A percentile compares a stretch with the other conserved stretches of the same genome.
These are phyloP conservation scores for Parascedosporium putredinis DNA, from an alignment of 2,329 filamentous ascomycete species.

Conservation along the genomic window DNA sequence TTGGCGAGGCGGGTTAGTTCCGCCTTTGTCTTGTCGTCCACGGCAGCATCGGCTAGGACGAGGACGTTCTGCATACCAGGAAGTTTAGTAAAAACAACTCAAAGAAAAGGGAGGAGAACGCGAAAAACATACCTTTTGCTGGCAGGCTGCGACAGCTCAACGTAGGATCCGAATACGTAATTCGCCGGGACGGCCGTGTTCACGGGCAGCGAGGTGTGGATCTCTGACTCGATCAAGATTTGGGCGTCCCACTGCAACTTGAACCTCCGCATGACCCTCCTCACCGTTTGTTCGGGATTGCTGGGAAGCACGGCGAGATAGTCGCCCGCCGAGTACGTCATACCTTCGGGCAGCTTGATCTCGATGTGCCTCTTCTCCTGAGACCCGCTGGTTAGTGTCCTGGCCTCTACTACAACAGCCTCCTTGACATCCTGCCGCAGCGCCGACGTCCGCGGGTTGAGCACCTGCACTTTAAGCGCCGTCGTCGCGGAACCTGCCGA, in stretches of 20 bases:
- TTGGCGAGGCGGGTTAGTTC: constrained; percentile 37
- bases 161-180: constrained; percentile 57
- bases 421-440: constrained; percentile 55
- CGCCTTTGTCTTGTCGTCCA: constrained; percentile 30
- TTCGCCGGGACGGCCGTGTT: constrained; percentile 47
- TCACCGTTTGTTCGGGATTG: constrained; percentile 53
- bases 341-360: constrained; percentile 54
- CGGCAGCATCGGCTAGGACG: constrained; percentile 35
- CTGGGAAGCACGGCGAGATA: constrained; percentile 66
- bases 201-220: constrained; percentile 33
- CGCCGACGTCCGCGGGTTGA: constrained; percentile 41
- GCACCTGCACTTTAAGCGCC: constrained; percentile 42
- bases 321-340: constrained; percentile 62
- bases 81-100: neutral
- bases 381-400: constrained; percentile 37
- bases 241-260: constrained; percentile 56
- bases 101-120: neutral
- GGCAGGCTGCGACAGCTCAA: constrained; percentile 63
- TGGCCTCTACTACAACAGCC: constrained; percentile 45
- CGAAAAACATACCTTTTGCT: constrained; percentile 42
- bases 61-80: constrained; percentile 21
- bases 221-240: neutral
- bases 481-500: constrained; percentile 17
- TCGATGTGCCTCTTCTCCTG: constrained; percentile 55
- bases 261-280: constrained; percentile 55